phyloP scores from a whole-genome alignment of 805 yeast genomes.

The Dipodascus geniculatus region DNA sequence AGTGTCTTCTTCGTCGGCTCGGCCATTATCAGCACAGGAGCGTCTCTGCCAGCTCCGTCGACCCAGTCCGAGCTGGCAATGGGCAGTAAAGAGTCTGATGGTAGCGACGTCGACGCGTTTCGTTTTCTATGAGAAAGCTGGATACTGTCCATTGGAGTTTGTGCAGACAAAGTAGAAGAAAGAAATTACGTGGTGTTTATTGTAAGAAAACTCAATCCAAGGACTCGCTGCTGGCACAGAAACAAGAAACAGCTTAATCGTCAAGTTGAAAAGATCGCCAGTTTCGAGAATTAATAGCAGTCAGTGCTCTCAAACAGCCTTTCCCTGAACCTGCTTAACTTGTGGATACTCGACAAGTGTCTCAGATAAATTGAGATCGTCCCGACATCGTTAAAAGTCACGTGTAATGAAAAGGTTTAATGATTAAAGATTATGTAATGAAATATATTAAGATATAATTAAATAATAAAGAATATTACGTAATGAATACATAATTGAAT shows the following conservation, averaged over 20 bases:
- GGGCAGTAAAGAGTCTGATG: constrained; percentile 8
- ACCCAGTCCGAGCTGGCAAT: constrained; percentile 12
- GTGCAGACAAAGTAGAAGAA: background rate
- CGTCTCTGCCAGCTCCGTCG: constrained; percentile 3
- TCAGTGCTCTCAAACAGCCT: too few relatives aligned
- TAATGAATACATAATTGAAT: too few relatives aligned
- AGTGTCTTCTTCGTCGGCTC: constrained; percentile 8
- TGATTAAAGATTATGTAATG: too few relatives aligned
- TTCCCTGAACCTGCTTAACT: too few relatives aligned
- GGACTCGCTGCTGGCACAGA: too few relatives aligned
- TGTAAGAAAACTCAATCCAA: background rate
- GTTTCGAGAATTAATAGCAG: too few relatives aligned
- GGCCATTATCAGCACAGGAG: background rate
- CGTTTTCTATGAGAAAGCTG: background rate
- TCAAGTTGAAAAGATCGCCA: too few relatives aligned
- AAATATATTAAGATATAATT: too few relatives aligned
- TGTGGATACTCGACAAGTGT: too few relatives aligned
- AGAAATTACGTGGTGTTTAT: background rate
- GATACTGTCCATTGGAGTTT: background rate
- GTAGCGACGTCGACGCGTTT: background rate
- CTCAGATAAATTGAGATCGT: background rate
- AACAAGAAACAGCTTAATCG: too few relatives aligned
- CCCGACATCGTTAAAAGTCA: background rate
- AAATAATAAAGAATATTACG: too few relatives aligned
- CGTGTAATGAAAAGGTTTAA: too few relatives aligned